A percentile compares a stretch with the other conserved stretches of the same genome.
phyloP scores from a whole-genome alignment of 2,329 filamentous ascomycete species.

The Diaporthe ilicicola region DNA sequence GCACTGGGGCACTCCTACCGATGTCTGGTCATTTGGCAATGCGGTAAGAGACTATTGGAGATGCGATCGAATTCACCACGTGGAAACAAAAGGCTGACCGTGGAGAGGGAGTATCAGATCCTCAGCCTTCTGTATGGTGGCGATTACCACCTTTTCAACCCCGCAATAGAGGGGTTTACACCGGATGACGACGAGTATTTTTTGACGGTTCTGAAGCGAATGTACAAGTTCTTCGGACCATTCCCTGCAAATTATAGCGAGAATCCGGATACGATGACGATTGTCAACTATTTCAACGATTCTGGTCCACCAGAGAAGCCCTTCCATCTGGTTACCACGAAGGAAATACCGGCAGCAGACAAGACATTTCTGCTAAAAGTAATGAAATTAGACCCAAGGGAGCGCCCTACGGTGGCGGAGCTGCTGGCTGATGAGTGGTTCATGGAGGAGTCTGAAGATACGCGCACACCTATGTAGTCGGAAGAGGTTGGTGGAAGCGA shows the following conservation, averaged over 20 bases:
- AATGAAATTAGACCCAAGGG: constrained; percentile 40
- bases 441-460: constrained; percentile 31
- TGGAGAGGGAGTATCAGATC: too few species aligned
- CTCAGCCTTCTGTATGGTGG: constrained; percentile 40
- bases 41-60: constrained; percentile 33
- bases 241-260: background rate
- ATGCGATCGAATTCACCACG: too few species aligned
- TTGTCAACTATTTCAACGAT: constrained; percentile 8
- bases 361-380: constrained; percentile 38
- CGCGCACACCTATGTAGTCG: background rate
- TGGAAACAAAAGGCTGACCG: too few species aligned
- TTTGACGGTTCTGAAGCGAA: constrained; percentile 38
- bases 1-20: constrained; percentile 38
- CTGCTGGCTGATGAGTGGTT: constrained; percentile 40
- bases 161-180: constrained; percentile 31
- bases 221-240: constrained; percentile 34
- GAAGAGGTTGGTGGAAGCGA: background rate
- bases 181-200: constrained; percentile 38
- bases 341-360: constrained; percentile 37
- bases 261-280: background rate
- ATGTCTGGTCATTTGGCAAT: constrained; percentile 42
- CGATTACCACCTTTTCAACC: constrained; percentile 39
- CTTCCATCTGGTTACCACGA: constrained; percentile 33
- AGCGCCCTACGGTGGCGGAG: constrained; percentile 39
- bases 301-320: constrained; percentile 26